Evolutionary conservation across 176 grass and related monocot species (phyloP).

Genomic region (Juncus effusus): DNA sequence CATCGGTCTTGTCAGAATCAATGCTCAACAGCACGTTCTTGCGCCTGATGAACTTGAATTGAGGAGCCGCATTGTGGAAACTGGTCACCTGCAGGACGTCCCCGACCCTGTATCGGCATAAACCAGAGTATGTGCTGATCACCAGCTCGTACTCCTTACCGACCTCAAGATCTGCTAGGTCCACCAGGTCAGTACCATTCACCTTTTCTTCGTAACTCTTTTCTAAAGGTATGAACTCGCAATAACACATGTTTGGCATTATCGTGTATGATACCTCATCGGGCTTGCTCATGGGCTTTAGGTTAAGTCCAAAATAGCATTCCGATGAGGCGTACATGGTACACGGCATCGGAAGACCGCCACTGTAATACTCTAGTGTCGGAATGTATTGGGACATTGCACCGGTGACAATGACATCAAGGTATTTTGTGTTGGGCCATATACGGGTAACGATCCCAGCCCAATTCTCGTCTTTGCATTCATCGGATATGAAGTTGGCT

Average conservation of each 20-base stretch:
- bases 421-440: constrained; percentile 96
- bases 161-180: constrained; percentile 66
- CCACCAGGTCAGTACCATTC: constrained; percentile 35
- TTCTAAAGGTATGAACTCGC: constrained; percentile 80
- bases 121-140: constrained; percentile 86
- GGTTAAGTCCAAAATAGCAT: constrained; percentile 97
- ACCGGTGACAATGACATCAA: constrained; percentile 96
- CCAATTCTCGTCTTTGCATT: constrained; percentile 57
- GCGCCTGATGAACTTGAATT: constrained; percentile 79
- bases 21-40: constrained; percentile 93
- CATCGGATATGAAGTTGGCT: constrained; percentile 44
- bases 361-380: constrained; percentile 83
- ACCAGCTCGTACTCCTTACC: constrained; percentile 85
- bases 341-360: constrained; percentile 77
- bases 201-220: constrained; percentile 24
- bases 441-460: constrained; percentile 66
- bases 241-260: constrained; percentile 99
- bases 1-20: constrained; percentile 94
- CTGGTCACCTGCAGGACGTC: constrained; percentile 68
- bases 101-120: constrained; percentile 80
- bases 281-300: constrained; percentile 81
- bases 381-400: constrained; percentile 99
- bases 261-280: constrained; percentile 93
- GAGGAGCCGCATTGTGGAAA: constrained; percentile 81
- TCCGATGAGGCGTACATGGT: constrained; percentile 98